phyloP scores from a whole-genome alignment of 2,329 filamentous ascomycete species.

The Dryadomyces quercus-mongolicae region DNA sequence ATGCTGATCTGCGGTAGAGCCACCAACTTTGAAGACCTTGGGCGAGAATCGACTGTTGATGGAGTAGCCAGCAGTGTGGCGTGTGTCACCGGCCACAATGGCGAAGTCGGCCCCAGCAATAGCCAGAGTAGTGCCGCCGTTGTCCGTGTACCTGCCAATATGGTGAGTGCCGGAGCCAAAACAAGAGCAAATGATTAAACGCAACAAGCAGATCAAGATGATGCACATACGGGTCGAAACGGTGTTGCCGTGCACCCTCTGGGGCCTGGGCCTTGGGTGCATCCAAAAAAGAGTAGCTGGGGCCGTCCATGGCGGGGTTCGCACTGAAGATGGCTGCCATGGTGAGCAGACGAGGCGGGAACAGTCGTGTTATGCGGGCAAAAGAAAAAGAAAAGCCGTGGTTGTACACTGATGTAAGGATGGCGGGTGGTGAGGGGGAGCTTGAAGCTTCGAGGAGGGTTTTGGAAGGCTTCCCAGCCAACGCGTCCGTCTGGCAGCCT shows the following conservation, averaged over 20 bases:
- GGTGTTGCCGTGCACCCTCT: slow-evolving; percentile 54
- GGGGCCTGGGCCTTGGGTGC: slow-evolving; percentile 39
- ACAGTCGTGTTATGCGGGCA: background rate
- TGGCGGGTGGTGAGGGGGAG: slow-evolving; percentile 5
- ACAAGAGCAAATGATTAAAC: background rate
- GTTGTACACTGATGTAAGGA: slow-evolving; percentile 5
- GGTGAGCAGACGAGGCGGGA: slow-evolving; percentile 13
- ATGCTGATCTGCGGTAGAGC: slow-evolving; percentile 72
- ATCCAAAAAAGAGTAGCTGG: slow-evolving; percentile 58
- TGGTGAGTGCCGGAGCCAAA: background rate
- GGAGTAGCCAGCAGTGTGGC: slow-evolving; percentile 91
- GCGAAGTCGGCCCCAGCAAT: slow-evolving; percentile 91
- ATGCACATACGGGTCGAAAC: slow-evolving; percentile 74
- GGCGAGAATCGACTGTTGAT: slow-evolving; percentile 95
- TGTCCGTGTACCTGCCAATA: slow-evolving; percentile 74
- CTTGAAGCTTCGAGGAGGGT: slow-evolving; percentile 6
- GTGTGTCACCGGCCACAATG: slow-evolving; percentile 94
- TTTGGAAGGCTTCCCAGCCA: slow-evolving; percentile 1
- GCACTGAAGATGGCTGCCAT: slow-evolving; percentile 61
- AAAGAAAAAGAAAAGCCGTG: background rate
- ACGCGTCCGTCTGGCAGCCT: slow-evolving; percentile 38
- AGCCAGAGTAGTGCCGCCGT: slow-evolving; percentile 89
- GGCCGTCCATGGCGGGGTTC: slow-evolving; percentile 56
- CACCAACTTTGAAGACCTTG: slow-evolving; percentile 96
- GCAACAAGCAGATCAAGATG: background rate